Evolutionary conservation across 805 yeast genomes (phyloP).

Genomic region (Vanderwaltozyma polyspora): DNA sequence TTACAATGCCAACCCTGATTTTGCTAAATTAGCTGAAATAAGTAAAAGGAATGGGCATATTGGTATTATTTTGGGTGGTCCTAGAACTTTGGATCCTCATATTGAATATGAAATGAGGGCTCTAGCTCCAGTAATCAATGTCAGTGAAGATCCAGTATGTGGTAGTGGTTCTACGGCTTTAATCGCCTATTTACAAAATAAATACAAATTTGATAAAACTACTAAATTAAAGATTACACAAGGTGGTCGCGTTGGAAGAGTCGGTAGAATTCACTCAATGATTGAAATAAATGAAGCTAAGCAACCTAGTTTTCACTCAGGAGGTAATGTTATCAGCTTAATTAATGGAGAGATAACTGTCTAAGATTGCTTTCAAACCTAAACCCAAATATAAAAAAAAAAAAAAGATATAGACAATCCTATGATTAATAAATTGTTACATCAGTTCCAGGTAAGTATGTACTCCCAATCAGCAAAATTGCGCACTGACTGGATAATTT

Average conservation of each 20-base stretch:
- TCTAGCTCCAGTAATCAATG: constrained; percentile 30
- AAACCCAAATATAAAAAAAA: neutral
- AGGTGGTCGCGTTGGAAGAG: constrained; percentile 32
- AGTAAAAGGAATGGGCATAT: constrained; percentile 13
- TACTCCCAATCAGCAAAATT: too few relatives aligned
- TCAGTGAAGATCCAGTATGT: constrained; percentile 44
- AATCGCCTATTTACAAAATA: constrained; percentile 20
- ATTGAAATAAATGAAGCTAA: constrained; percentile 10
- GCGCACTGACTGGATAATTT: too few relatives aligned
- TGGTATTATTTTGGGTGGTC: constrained; percentile 34
- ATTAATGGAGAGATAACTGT: constrained; percentile 25
- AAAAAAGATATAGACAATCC: too few relatives aligned
- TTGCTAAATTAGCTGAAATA: constrained; percentile 12
- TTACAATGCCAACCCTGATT: constrained; percentile 26
- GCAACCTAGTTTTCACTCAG: constrained; percentile 22
- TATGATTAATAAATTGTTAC: too few relatives aligned
- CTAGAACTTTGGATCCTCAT: constrained; percentile 7
- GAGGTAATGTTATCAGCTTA: constrained; percentile 32
- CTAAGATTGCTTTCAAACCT: neutral
- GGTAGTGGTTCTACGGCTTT: constrained; percentile 38
- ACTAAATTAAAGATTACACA: constrained; percentile 24
- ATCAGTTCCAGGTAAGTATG: too few relatives aligned
- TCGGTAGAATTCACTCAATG: constrained; percentile 26
- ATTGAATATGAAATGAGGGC: constrained; percentile 34
- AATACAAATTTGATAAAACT: constrained; percentile 11